Conservation (phyloP, 805 yeast species). For the Kluyveromyces wickerhamii region DNA sequence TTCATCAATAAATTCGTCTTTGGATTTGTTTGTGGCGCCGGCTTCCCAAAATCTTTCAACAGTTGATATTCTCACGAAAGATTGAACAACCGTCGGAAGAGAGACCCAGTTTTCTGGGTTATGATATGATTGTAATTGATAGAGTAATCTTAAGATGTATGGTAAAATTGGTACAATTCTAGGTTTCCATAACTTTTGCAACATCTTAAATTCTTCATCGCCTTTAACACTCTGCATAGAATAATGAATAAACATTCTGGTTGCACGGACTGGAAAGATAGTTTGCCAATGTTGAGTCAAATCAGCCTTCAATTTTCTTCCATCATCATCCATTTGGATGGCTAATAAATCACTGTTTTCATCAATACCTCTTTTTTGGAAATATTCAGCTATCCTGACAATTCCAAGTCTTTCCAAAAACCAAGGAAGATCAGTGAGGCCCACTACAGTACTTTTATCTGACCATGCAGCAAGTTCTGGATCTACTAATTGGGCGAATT, state of each 20-base stretch:
- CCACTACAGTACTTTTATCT: slow-evolving; percentile 82
- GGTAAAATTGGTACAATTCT: slow-evolving; percentile 88
- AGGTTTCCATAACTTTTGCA: slow-evolving; percentile 83
- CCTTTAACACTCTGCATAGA: slow-evolving; percentile 87
- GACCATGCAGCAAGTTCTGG: slow-evolving; percentile 92
- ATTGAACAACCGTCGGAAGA: slow-evolving; percentile 81
- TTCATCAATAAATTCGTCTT: slow-evolving; percentile 90
- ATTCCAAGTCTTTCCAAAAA: slow-evolving; percentile 97
- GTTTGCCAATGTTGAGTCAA: slow-evolving; percentile 89
- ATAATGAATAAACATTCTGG: slow-evolving; percentile 89
- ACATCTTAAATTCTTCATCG: slow-evolving; percentile 56
- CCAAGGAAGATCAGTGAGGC: slow-evolving; percentile 87
- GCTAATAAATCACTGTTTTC: slow-evolving; percentile 66
- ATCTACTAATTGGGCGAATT: slow-evolving; percentile 83
- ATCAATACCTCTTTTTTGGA: slow-evolving; percentile 71
- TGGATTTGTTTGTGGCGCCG: slow-evolving; percentile 89
- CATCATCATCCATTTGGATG: slow-evolving; percentile 86
- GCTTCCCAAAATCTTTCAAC: slow-evolving; percentile 98
- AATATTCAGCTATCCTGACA: slow-evolving; percentile 86
- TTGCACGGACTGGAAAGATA: slow-evolving; percentile 90
- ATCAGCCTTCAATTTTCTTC: slow-evolving; percentile 63
- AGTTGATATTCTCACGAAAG: slow-evolving; percentile 83
- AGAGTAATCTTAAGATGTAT: slow-evolving; percentile 74
- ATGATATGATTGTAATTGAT: slow-evolving; percentile 91
- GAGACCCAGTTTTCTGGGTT: slow-evolving; percentile 88